Evolutionary conservation across 352 stramenopile species (phyloP), one percentile per base, ranked within the genome.

Genomic region (Phytophthora crassamura): DNA sequence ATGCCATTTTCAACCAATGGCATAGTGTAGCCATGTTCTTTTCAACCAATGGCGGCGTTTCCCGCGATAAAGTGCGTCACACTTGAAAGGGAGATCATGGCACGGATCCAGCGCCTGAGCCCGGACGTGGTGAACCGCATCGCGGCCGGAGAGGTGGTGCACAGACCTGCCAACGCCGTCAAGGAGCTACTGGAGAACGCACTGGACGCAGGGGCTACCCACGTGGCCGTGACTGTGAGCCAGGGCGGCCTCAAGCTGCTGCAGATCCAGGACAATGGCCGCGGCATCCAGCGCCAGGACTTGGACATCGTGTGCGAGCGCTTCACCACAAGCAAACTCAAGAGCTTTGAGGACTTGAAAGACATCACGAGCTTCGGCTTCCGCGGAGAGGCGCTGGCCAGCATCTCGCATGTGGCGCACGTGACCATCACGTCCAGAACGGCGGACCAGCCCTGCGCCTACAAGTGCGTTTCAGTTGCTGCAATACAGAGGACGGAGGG

Each of bases 141-240:
- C 61, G 95, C 95, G 7, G 85, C 86, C 12, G 86, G 97, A 39
- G 97, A 99, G 78, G 95, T 99, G 16, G 90, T 99, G 41, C 96
- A 99, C 80, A 84, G 95, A 6, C 97, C 97, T 3, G 80, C 84
- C 2, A 97, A 94, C 48, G 97, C 97, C 35, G 74, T 99, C 33
- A 99, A 99, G 72, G 98, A 99, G 79, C 75, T 99, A 12, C 73
- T 99, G 41, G 98, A 99, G 83, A 99, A 99, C 81, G 94, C 86
- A 46, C 82, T 99, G 34, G 98, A 99, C 79, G 98, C 98, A 11
- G 92, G 91, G 15, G 82, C 91, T 3, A 97, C 86, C 15, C 77
- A 91, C 42, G 90, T 98, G 60, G 72, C 75, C 1, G 80, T 98
- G 20, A 90, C 85, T 0, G 74, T 82, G 35, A 85, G 77, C 48